Evolutionary conservation across 192 early-diverging fungal genomes (phyloP), one percentile per base, ranked within the genome.

Genomic region (Rhizoclosmatium sp.): DNA sequence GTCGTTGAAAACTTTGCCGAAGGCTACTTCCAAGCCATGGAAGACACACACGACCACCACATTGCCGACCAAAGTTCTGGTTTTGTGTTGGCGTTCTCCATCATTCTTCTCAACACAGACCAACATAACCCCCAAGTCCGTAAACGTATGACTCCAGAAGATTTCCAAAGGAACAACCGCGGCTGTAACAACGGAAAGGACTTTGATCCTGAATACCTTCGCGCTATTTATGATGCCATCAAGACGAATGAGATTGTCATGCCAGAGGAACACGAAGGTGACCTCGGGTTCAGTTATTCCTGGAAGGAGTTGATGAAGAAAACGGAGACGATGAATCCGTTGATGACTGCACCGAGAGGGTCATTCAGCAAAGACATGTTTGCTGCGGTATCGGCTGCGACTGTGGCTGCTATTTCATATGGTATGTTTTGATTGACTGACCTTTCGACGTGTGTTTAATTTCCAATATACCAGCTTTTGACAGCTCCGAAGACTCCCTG

Each of bases 31-130:
- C 91, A 90, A 4, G 81, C 90, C 2, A 83, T 84, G 41, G 45
- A 85, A 80, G 78, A 81, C 66, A 66, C 69, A n/a, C 81, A 72
- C 14, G 51, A 87, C 81, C 44, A 89, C 19, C 88, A 93, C n/a
- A 90, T 99, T 78, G 93, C 91, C 7, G 93, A 86, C 69, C 87
- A 92, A 68, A 92, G 95, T 59, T 94, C 95, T 21, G 92, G 93
- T 1, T 96, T 94, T 76, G 89, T 99, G 42, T 87, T 99, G 46
- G 88, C 97, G 0, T 99, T 93, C 72, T 94, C 97, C 1, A 89
- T 98, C 42, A 95, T 99, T 61, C 95, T 99, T 93, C 87, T 99
- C 78, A 99, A 99, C 82, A 98, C 97, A 2, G 98, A 99, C 89
- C 94, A 95, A 86, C 96, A 99, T 82, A 98, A 95, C 84, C 94